Evolutionary conservation across 805 yeast genomes (phyloP), one percentile per base, ranked within the genome.

Genomic region (Dipodascus albidus): DNA sequence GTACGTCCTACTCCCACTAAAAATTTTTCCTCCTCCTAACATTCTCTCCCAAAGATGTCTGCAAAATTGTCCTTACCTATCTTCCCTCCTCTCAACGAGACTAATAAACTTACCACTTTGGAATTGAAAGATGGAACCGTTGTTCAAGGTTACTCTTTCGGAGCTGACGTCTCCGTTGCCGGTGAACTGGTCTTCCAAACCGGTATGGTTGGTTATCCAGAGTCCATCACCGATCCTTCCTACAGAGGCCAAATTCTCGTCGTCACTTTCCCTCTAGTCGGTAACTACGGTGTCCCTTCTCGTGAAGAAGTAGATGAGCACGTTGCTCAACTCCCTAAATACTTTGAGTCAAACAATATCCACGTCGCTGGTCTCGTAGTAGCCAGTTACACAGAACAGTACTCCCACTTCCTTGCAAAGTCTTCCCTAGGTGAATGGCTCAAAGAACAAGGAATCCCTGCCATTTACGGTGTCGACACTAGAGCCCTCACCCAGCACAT

Each of bases 121-220:
- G 96, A 90, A 72, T 80, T 93, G 62, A 85, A 85, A 63, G 89
- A 87, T 69, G 96, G 96, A 61, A 70, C 81, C 58, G 80, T 83
- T 55, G 77, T 91, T 62, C 93, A 88, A 72, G 99, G 99, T 73
- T 88, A 85, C 74, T 91, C 98, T 20, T 93, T 93, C 65, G 99
- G 99, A 77, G 96, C 98, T 53, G 83, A 83, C 58, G 80, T 77
- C 56, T 70, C 96, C 23, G 81, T 82, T 54, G 95, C 98, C 54
- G 99, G 99, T 78, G 99, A 93, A 74, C 81, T 95, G 64, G 99
- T 93, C 57, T 93, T 93, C 81, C 98, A 95, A 73, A 93, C 99
- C 58, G 98, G 99, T 76, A 90, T 93, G 96, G 98, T 93, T 62
- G 99, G 99, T 58, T 93, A 93, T 70, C 99, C 98, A 47, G 99